Conservation (phyloP, 345 rosid genomes). For the Sonneratia alba region DNA sequence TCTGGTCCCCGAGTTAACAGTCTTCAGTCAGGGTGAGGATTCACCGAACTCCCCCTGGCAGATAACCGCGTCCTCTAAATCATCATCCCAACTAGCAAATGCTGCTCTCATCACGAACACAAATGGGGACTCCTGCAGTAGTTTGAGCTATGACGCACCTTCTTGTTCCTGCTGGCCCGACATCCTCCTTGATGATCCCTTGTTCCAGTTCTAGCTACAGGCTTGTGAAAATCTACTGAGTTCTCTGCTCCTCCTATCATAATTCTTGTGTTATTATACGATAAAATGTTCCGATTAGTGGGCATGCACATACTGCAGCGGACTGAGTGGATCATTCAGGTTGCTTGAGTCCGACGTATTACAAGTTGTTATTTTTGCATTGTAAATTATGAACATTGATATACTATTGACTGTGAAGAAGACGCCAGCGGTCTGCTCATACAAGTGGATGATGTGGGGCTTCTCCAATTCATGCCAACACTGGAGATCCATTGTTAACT, state of each 20-base stretch:
- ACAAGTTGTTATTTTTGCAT: no score
- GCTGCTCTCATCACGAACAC: conserved; percentile 7
- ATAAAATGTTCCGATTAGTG: no score
- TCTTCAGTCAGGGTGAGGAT: conserved; percentile 19
- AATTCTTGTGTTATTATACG: conserved; percentile 2
- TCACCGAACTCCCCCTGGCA: conserved; percentile 31
- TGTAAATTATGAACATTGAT: no score
- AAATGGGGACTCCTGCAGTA: conserved; percentile 15
- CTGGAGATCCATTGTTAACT: no score
- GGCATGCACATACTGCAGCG: no score
- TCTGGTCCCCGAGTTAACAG: conserved; percentile 16
- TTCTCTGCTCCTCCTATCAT: background rate
- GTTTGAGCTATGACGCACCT: conserved; percentile 27
- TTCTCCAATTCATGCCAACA: no score
- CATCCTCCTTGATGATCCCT: conserved; percentile 39
- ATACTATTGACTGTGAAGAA: no score
- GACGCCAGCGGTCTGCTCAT: no score
- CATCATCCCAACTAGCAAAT: conserved; percentile 17
- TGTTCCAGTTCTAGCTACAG: conserved; percentile 7
- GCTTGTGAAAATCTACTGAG: conserved; percentile 6
- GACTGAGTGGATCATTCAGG: no score
- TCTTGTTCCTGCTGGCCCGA: conserved; percentile 33
- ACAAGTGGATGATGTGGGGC: no score
- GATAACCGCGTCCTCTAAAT: conserved; percentile 29
- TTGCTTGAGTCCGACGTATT: no score